Evolutionary conservation across 805 yeast species (phyloP).

Genomic region (Metschnikowia noctiluminum): DNA sequence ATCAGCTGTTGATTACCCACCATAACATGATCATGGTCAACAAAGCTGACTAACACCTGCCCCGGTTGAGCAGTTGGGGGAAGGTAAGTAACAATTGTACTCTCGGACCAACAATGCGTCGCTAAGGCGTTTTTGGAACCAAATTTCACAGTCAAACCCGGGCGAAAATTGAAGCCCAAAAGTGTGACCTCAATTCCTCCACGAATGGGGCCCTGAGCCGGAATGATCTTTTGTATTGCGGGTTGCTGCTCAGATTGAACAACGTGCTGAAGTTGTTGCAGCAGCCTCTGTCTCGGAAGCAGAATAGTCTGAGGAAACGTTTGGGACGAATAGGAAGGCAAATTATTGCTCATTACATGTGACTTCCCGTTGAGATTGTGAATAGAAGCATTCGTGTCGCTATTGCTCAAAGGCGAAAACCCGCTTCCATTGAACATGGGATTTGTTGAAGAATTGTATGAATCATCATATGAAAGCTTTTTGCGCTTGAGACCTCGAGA

Average conservation of each 20-base stretch:
- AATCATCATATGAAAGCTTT: slow-evolving; percentile 47
- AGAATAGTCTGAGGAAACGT: slow-evolving; percentile 7
- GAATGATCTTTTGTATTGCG: slow-evolving; percentile 78
- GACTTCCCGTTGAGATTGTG: slow-evolving; percentile 15
- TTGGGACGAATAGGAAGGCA: slow-evolving; percentile 2
- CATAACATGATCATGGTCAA: slow-evolving; percentile 41
- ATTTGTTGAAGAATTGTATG: slow-evolving; percentile 31
- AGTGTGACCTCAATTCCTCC: slow-evolving; percentile 96
- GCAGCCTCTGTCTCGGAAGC: slow-evolving; percentile 17
- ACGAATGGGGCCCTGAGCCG: slow-evolving; percentile 91
- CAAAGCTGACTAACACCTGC: slow-evolving; percentile 86
- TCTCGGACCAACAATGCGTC: slow-evolving; percentile 94
- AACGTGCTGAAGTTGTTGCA: slow-evolving; percentile 15
- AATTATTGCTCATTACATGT: neutral
- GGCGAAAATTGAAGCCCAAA: slow-evolving; percentile 81
- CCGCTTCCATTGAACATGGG: slow-evolving; percentile 42
- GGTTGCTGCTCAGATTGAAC: slow-evolving; percentile 14
- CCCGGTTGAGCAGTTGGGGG: slow-evolving; percentile 92
- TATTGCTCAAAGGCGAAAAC: slow-evolving; percentile 44
- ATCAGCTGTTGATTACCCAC: slow-evolving; percentile 48
- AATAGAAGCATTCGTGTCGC: slow-evolving; percentile 39
- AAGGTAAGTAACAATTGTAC: slow-evolving; percentile 87
- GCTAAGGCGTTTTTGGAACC: slow-evolving; percentile 78
- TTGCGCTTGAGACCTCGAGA: slow-evolving; percentile 45
- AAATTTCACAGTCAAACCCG: slow-evolving; percentile 79